Conservation (phyloP, 192 early-diverging fungal genomes). For the Obelidium mucronatum region DNA sequence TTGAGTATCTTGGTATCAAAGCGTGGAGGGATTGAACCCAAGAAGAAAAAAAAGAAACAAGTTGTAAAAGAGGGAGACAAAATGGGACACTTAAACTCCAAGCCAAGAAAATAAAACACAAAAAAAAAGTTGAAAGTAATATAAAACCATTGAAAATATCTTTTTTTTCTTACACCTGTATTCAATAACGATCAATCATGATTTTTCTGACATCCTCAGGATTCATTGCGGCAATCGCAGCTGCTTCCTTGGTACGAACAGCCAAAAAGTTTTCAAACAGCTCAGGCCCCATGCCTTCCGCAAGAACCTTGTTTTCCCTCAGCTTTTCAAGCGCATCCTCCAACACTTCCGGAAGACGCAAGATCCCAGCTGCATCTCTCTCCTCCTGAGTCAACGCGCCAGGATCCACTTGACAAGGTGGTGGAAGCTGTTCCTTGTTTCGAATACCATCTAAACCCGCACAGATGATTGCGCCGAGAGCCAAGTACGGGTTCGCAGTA, state of each 20-base stretch:
- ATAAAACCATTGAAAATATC: no score
- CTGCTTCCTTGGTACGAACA: background rate
- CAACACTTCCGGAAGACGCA: background rate
- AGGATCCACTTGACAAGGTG: constrained; percentile 4
- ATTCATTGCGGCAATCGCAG: background rate
- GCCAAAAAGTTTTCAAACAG: constrained; percentile 18
- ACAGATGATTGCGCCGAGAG: constrained; percentile 5
- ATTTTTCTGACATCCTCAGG: background rate
- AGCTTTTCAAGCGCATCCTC: background rate
- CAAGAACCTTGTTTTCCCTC: background rate
- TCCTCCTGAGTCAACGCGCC: background rate
- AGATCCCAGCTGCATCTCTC: background rate
- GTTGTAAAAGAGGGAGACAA: no score
- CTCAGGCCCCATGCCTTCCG: background rate
- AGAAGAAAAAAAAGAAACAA: no score
- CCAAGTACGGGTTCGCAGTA: constrained; percentile 20
- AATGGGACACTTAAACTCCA: no score
- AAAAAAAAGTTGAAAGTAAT: no score
- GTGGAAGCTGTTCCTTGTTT: background rate
- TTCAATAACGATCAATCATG: constrained; percentile 14
- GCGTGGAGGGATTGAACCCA: constrained; percentile 42
- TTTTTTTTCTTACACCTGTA: no score
- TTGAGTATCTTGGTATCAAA: constrained; percentile 44
- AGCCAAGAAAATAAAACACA: no score
- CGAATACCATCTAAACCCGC: constrained; percentile 9